These are phyloP conservation scores for Xylaria longipes DNA, from an alignment of 495 filamentous ascomycete genomes.

Conservation along the genomic window DNA sequence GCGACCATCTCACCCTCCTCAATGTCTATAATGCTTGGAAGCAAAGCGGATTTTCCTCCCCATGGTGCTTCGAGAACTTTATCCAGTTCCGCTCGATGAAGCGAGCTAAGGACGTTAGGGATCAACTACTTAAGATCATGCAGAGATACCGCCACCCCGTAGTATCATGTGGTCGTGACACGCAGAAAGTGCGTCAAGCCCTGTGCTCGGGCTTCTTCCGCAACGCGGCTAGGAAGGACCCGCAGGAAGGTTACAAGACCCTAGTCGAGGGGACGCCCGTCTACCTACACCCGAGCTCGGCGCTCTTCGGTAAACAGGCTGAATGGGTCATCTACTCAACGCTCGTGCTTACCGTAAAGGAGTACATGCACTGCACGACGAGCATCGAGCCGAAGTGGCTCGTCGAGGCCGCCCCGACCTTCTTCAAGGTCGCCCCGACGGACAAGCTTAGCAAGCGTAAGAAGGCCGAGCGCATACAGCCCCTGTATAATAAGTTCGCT, in stretches of 20 bases:
- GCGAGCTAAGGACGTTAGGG: constrained; percentile 87
- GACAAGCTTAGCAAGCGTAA: constrained; percentile 89
- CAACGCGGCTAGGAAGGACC: constrained; percentile 93
- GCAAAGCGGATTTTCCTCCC: constrained; percentile 73
- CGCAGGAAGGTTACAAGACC: constrained; percentile 95
- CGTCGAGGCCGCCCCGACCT: constrained; percentile 92
- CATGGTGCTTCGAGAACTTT: constrained; percentile 98
- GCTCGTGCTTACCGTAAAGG: constrained; percentile 89
- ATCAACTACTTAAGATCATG: constrained; percentile 93
- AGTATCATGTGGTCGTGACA: constrained; percentile 84
- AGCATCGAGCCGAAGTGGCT: constrained; percentile 91
- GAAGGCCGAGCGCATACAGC: constrained; percentile 93
- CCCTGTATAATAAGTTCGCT: constrained; percentile 87
- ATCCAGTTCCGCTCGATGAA: constrained; percentile 89
- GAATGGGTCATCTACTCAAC: constrained; percentile 95
- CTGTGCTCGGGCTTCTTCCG: constrained; percentile 95
- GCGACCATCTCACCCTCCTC: constrained; percentile 91
- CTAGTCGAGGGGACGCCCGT: constrained; percentile 94
- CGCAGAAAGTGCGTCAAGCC: constrained; percentile 85
- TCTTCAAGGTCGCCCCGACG: constrained; percentile 96
- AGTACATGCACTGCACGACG: constrained; percentile 96
- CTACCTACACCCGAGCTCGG: constrained; percentile 88
- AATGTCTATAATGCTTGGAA: constrained; percentile 99
- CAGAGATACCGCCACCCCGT: constrained; percentile 81
- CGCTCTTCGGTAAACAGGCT: constrained; percentile 91